Conservation (phyloP, 2,329 filamentous ascomycete genomes). For the Elsinoe necatrix region DNA sequence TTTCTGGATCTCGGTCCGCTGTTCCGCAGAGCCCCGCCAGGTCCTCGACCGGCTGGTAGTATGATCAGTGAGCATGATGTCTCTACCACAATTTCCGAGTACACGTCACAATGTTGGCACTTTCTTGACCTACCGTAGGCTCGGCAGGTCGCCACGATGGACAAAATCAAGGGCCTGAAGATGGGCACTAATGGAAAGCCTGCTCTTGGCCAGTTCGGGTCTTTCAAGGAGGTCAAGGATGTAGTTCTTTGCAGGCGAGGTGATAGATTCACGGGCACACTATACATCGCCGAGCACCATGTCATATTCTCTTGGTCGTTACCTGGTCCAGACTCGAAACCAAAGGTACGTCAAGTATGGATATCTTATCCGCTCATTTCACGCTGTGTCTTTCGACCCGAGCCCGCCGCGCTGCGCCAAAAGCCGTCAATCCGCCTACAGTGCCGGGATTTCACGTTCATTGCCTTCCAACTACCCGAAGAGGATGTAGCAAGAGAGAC, state of each 20-base stretch:
- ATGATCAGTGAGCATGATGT: slow-evolving; percentile 6
- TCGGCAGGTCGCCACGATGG: slow-evolving; percentile 6
- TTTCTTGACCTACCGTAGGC: too few species aligned
- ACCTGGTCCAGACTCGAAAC: slow-evolving; percentile 29
- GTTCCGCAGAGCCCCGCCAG: background rate
- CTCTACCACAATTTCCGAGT: background rate
- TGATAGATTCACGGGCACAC: slow-evolving; percentile 48
- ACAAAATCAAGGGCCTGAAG: slow-evolving; percentile 17
- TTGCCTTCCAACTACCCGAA: slow-evolving; percentile 78
- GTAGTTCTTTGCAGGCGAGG: slow-evolving; percentile 52
- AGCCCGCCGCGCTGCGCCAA: slow-evolving; percentile 59
- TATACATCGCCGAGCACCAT: slow-evolving; percentile 56
- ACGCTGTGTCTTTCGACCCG: slow-evolving; percentile 68
- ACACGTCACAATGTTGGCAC: too few species aligned
- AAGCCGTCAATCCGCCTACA: slow-evolving; percentile 77
- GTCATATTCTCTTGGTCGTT: slow-evolving; percentile 50
- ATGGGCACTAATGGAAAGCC: slow-evolving; percentile 8
- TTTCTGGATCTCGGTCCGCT: background rate
- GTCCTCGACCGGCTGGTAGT: background rate
- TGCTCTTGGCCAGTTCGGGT: slow-evolving; percentile 3
- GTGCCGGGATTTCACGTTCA: slow-evolving; percentile 87
- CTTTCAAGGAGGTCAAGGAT: slow-evolving; percentile 46
- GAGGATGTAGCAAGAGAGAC: slow-evolving; percentile 70
- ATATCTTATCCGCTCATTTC: slow-evolving; percentile 90
- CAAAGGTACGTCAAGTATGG: slow-evolving; percentile 65